Base-by-base conservation (phyloP, 2,329 filamentous ascomycete genomes). In the Neurospora sp. region DNA sequence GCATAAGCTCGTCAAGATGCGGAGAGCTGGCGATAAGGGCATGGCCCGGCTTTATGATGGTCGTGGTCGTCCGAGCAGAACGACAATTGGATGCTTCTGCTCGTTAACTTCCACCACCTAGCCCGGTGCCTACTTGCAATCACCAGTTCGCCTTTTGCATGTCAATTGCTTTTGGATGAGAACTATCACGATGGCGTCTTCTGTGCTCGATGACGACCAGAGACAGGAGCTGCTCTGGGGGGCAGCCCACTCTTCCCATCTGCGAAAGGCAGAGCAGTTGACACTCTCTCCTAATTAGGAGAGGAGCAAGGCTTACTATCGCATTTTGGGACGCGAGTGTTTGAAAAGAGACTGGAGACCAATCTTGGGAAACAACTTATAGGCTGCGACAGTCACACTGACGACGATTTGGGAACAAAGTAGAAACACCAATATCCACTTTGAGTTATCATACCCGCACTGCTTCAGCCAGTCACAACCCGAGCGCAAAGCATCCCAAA, bases 391-490 rank as follows among this genome's bases (percentile, higher is more conserved):
- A 74, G 71, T 62, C 68, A 68, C 69, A n/a, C 70, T 72, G 67
- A 68, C 66, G 62, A 69, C 69, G 68, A 72, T 52, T 70, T 68
- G 70, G 38, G 68, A 46, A 68, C 42, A 68, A 46, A 42, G 69
- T 62, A 67, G 68, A 69, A 72, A 62, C 68, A 33, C 71, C 69
- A 69, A 71, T 73, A 70, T 69, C 74, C 74, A 73, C 72, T 66
- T 67, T 66, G 28, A 70, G 68, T 43, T 68, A 66, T 70, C 66
- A 72, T 70, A 69, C 39, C 68, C 68, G 38, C 66, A 66, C 71
- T 67, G 73, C 71, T 72, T 69, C 73, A 75, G 73, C 77, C 76
- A 78, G 75, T 78, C 76, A 78, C 66, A 73, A 68, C 70, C 67
- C 73, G 73, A 76, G 75, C 77, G 75, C 76, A 76, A 74, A 72